Conservation (phyloP, 305 asterid species). For the Fraxinus angustifolia region DNA sequence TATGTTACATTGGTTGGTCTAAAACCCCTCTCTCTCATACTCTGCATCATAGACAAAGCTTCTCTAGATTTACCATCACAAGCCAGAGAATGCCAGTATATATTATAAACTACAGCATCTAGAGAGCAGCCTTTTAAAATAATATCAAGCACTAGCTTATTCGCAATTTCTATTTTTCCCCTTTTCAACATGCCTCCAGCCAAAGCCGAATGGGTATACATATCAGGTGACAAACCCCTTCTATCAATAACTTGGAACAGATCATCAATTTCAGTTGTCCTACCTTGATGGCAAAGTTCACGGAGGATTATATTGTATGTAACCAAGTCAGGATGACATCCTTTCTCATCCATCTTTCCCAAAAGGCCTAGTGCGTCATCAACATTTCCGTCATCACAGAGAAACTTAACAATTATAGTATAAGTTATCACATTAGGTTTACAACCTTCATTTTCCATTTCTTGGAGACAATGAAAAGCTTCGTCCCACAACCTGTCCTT, state of each 20-base stretch:
- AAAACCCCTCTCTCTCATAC: conserved; percentile 40
- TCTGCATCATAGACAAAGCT: conserved; percentile 38
- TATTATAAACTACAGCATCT: conserved; percentile 43
- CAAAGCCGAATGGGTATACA: conserved; percentile 53
- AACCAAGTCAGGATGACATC: conserved; percentile 54
- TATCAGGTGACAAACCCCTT: conserved; percentile 50
- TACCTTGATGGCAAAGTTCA: conserved; percentile 49
- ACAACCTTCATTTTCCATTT: conserved; percentile 44
- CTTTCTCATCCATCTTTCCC: conserved; percentile 44
- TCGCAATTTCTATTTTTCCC: conserved; percentile 37
- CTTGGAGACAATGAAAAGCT: conserved; percentile 37
- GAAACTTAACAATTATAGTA: conserved; percentile 48
- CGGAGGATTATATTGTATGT: conserved; percentile 53
- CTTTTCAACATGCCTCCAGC: conserved; percentile 56
- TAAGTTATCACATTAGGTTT: conserved; percentile 45
- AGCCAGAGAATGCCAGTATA: conserved; percentile 46
- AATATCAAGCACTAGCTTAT: conserved; percentile 31
- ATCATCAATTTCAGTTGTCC: conserved; percentile 29
- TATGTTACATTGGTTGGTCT: conserved; percentile 46
- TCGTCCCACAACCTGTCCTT: conserved; percentile 42
- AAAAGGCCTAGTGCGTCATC: conserved; percentile 40
- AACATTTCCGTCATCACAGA: conserved; percentile 48
- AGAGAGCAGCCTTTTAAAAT: conserved; percentile 34
- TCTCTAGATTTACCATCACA: conserved; percentile 32
- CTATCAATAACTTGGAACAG: conserved; percentile 37